phyloP scores from a whole-genome alignment of 495 filamentous ascomycete species.

The Aspergillus bridgeri region DNA sequence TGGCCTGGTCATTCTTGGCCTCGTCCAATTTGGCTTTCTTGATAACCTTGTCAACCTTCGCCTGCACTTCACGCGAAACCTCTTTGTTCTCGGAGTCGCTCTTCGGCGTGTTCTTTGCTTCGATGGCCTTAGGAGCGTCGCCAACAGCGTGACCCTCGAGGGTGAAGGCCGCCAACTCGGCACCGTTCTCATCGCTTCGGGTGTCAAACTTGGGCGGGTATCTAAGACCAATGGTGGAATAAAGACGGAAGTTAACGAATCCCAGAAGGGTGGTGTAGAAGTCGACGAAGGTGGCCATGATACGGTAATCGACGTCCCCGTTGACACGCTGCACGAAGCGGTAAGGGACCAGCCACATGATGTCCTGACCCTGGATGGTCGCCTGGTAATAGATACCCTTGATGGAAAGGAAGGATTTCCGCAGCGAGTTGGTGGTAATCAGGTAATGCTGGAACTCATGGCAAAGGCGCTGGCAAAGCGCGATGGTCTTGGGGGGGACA shows the following conservation, averaged over 20 bases:
- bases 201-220: slow-evolving; percentile 94
- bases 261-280: slow-evolving; percentile 96
- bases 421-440: slow-evolving; percentile 81
- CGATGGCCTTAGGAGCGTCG: slow-evolving; percentile 50
- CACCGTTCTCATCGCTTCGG: slow-evolving; percentile 80
- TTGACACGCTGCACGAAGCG: slow-evolving; percentile 91
- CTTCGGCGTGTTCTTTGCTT: slow-evolving; percentile 44
- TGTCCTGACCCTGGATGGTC: slow-evolving; percentile 95
- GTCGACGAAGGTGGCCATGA: slow-evolving; percentile 98
- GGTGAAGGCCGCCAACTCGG: slow-evolving; percentile 86
- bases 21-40: slow-evolving; percentile 42
- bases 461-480: slow-evolving; percentile 83
- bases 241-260: slow-evolving; percentile 92
- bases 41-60: slow-evolving; percentile 53
- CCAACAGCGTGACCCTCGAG: slow-evolving; percentile 69
- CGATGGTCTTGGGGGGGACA: slow-evolving; percentile 89
- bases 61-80: slow-evolving; percentile 48
- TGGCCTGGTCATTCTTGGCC: slow-evolving; percentile 41
- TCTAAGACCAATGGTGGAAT: slow-evolving; percentile 82
- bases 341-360: slow-evolving; percentile 96
- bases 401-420: slow-evolving; percentile 95
- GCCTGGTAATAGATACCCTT: slow-evolving; percentile 99
- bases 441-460: slow-evolving; percentile 97
- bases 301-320: slow-evolving; percentile 92
- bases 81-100: slow-evolving; percentile 43